phyloP scores from a whole-genome alignment of 2,329 filamentous ascomycete species.

The Torrubiella hemipterigena region DNA sequence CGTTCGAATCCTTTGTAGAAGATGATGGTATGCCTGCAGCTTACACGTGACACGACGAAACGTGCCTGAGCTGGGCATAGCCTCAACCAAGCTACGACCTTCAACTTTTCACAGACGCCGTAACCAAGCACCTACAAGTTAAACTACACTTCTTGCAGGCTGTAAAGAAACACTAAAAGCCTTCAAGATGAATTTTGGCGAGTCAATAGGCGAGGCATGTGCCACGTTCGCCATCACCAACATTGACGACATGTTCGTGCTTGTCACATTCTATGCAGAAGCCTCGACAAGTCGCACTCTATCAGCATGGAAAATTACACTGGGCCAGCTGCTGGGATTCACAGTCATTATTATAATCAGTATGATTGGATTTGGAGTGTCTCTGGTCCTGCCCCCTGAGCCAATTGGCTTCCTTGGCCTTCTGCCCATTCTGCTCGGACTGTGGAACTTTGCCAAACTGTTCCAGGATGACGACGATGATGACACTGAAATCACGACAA shows the following conservation, averaged over 20 bases:
- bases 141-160: no score
- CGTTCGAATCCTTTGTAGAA: no score
- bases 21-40: no score
- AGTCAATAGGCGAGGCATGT: slow-evolving; percentile 14
- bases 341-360: slow-evolving; percentile 19
- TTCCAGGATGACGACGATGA: slow-evolving; percentile 10
- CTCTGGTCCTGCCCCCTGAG: slow-evolving; percentile 17
- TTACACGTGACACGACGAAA: no score
- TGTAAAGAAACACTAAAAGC: no score
- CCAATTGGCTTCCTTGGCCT: slow-evolving; percentile 23
- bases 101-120: no score
- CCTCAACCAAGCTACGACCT: no score
- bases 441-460: slow-evolving; percentile 15
- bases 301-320: slow-evolving; percentile 11
- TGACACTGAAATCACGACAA: slow-evolving; percentile 3
- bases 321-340: slow-evolving; percentile 19
- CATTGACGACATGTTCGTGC: slow-evolving; percentile 25
- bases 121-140: no score
- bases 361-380: slow-evolving; percentile 20
- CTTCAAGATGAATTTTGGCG: slow-evolving; percentile 12
- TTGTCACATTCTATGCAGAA: slow-evolving; percentile 23
- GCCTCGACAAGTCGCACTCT: slow-evolving; percentile 13
- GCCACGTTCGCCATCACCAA: slow-evolving; percentile 17
- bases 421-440: slow-evolving; percentile 18
- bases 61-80: no score